Evolutionary conservation across 2,329 filamentous ascomycete species (phyloP).

Genomic region (Colletotrichum sp.): DNA sequence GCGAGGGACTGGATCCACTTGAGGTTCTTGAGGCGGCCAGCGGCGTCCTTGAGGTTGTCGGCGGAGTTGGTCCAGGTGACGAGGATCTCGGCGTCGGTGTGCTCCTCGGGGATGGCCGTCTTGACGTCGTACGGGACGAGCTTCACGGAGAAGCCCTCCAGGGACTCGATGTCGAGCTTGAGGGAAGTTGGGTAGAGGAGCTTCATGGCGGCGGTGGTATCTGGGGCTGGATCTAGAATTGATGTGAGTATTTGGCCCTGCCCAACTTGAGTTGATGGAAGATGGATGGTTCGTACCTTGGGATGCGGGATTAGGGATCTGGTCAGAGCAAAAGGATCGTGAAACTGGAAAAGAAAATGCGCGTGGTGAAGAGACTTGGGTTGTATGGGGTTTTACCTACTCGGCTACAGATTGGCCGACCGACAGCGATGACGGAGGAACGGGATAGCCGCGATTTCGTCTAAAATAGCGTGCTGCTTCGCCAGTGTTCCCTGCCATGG

Average conservation of each 20-base stretch:
- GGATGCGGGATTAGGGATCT: neutral
- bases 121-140: conserved; percentile 68
- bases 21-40: conserved; percentile 58
- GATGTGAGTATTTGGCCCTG: neutral
- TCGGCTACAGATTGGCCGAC: neutral
- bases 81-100: conserved; percentile 64
- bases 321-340: neutral
- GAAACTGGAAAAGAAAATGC: neutral
- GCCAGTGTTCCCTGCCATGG: neutral
- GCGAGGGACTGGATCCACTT: conserved; percentile 72
- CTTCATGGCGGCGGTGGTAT: conserved; percentile 53
- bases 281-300: neutral
- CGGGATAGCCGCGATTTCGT: neutral
- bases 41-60: conserved; percentile 64
- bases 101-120: conserved; percentile 58
- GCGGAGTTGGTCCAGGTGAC: conserved; percentile 67
- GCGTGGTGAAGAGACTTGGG: neutral
- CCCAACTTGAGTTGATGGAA: neutral
- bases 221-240: neutral
- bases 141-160: conserved; percentile 63
- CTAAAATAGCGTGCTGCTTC: neutral
- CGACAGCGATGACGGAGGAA: neutral
- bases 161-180: conserved; percentile 56
- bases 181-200: conserved; percentile 71
- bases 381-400: neutral